phyloP scores from a whole-genome alignment of 2,329 filamentous ascomycete genomes.

The Pezizomycotina sp. region DNA sequence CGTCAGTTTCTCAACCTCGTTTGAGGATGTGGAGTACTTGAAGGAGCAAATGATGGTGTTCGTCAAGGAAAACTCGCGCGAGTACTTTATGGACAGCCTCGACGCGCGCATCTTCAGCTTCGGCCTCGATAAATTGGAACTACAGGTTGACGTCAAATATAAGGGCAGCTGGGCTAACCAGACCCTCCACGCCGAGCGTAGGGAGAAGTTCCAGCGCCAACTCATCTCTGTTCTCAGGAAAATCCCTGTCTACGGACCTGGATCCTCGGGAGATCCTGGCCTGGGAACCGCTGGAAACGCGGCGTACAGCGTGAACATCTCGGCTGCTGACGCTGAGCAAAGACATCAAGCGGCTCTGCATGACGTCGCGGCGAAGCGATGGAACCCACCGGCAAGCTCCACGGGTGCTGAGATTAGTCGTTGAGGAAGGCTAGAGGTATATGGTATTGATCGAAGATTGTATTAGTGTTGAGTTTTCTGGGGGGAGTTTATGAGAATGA shows the following conservation, averaged over 20 bases:
- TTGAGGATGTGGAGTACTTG: slow-evolving; percentile 27
- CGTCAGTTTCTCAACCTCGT: slow-evolving; percentile 25
- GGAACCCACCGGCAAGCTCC: slow-evolving; percentile 19
- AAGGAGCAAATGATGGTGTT: slow-evolving; percentile 26
- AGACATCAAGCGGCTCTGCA: too few species aligned
- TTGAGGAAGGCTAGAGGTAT: too few species aligned
- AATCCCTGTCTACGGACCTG: slow-evolving; percentile 73
- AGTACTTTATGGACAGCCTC: slow-evolving; percentile 45
- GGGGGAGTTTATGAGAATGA: too few species aligned
- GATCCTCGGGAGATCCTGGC: slow-evolving; percentile 32
- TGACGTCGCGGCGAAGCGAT: slow-evolving; percentile 46
- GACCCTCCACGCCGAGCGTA: slow-evolving; percentile 37
- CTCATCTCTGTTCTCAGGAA: slow-evolving; percentile 68
- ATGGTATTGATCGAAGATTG: too few species aligned
- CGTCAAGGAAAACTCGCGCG: slow-evolving; percentile 28
- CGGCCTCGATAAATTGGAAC: slow-evolving; percentile 71
- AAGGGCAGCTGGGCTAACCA: slow-evolving; percentile 91
- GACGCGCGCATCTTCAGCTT: slow-evolving; percentile 61
- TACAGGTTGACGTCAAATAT: slow-evolving; percentile 71
- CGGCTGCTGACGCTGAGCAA: too few species aligned
- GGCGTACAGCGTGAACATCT: slow-evolving; percentile 63
- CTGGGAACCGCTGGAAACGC: slow-evolving; percentile 51
- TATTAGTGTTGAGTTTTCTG: too few species aligned
- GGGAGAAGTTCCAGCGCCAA: slow-evolving; percentile 94
- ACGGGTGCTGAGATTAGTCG: too few species aligned